phyloP scores from a whole-genome alignment of 257 asterid genomes.

The Paulownia fortunei region DNA sequence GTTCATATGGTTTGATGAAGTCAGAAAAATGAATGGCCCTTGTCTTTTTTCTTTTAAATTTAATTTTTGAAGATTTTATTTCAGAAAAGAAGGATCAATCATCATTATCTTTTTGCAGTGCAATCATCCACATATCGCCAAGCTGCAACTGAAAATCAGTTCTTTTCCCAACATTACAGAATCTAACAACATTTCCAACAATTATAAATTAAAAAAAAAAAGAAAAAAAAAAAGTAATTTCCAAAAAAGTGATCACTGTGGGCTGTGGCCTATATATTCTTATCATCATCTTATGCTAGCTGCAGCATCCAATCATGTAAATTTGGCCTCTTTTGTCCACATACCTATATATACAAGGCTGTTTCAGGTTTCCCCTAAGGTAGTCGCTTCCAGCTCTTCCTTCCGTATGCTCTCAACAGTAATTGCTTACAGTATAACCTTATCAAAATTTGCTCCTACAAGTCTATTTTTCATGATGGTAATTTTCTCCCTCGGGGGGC shows the following conservation, averaged over 20 bases:
- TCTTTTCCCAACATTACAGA: slow-evolving; percentile 43
- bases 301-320: slow-evolving; percentile 54
- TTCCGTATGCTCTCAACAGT: not conserved
- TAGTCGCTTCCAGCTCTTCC: slow-evolving; percentile 35
- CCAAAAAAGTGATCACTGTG: slow-evolving; percentile 31
- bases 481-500: not conserved
- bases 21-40: slow-evolving; percentile 17
- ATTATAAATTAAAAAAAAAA: not conserved
- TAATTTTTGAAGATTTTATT: not conserved
- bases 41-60: not conserved
- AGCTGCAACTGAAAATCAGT: slow-evolving; percentile 48
- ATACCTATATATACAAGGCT: slow-evolving; percentile 20
- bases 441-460: too few species aligned
- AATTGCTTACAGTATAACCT: not conserved
- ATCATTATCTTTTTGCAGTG: slow-evolving; percentile 43
- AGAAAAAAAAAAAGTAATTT: not conserved
- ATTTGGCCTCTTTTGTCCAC: slow-evolving; percentile 45
- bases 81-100: slow-evolving; percentile 33
- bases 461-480: not conserved
- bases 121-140: slow-evolving; percentile 51
- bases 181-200: slow-evolving; percentile 36
- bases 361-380: slow-evolving; percentile 19
- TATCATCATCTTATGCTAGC: slow-evolving; percentile 40
- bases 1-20: slow-evolving; percentile 3
- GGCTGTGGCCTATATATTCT: slow-evolving; percentile 38